phyloP scores from a whole-genome alignment of 73 alveolate genomes.

The Paramecium biaurelia region DNA sequence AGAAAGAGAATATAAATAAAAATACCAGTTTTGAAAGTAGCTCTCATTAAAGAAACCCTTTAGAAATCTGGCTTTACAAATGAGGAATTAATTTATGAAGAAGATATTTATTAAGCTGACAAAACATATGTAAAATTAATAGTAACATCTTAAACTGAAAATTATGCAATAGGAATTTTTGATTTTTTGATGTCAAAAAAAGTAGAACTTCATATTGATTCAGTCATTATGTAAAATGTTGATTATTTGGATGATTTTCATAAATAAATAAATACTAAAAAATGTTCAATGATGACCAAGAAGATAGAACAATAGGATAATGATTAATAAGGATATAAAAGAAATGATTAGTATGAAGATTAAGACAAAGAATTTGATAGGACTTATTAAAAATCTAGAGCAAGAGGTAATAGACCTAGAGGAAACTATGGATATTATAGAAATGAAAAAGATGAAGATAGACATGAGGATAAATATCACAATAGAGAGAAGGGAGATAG shows the following conservation, averaged over 20 bases:
- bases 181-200: neutral
- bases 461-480: neutral
- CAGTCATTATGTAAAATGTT: constrained; percentile 6
- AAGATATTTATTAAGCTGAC: neutral
- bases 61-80: neutral
- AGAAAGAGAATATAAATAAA: constrained; percentile 27
- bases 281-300: neutral
- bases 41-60: neutral
- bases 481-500: neutral
- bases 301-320: neutral
- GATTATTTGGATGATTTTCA: constrained; percentile 52
- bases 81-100: constrained; percentile 5
- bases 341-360: neutral
- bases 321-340: neutral
- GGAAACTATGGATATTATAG: neutral
- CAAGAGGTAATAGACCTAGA: neutral
- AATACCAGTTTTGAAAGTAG: neutral
- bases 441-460: neutral
- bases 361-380: neutral
- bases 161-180: neutral
- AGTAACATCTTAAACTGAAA: constrained; percentile 21
- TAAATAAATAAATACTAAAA: neutral
- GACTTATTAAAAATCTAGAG: neutral
- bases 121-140: neutral
- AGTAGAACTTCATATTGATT: neutral